Evolutionary conservation across 768 basidiomycete genomes (phyloP), one percentile per base, ranked within the genome.

Genomic region (Rickenella mellea): DNA sequence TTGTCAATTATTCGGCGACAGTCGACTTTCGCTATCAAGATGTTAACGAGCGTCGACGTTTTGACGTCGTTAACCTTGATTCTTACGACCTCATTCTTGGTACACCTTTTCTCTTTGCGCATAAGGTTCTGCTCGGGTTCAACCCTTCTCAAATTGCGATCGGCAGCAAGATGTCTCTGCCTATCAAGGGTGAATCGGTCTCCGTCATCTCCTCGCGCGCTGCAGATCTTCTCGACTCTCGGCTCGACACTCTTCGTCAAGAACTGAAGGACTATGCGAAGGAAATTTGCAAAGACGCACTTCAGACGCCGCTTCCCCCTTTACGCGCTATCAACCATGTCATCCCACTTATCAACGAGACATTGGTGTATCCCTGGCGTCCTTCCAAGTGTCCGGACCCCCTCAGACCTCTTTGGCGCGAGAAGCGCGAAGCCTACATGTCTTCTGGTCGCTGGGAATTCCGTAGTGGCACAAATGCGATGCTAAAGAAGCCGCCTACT

Each of bases 61-160:
- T 70, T 38, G 57, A 70, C 45, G 46, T 70, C 0, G 55, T 60
- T 0, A 70, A 70, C 37, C 7, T 70, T 0, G 52, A 61, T 0
- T 55, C 48, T 3, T 70, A 71, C 28, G 64, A 73, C n/a, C 3
- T 63, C 0, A 63, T 68, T 3, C 47, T 69, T 0, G 60, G 69
- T 1, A 67, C 65, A 0, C 68, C 63, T 0, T 70, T 60, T 36
- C 27, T 69, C 11, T 64, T 40, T 20, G 61, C 64, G 21, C 58
- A 67, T 24, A 24, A 52, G 6, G 51, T 64, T 1, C 43, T 45
- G 1, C 25, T 63, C 1, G 62, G 57, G 0, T 46, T 64, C 12
- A 60, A 62, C 31, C 56, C 55, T 6, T 44, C 49, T 4, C 14
- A 39, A 4, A 48, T 57, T 0, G 37, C 43, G 1, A 30, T 59